Evolutionary conservation across 2,329 filamentous ascomycete species (phyloP).

Genomic region (Nemania sp.): DNA sequence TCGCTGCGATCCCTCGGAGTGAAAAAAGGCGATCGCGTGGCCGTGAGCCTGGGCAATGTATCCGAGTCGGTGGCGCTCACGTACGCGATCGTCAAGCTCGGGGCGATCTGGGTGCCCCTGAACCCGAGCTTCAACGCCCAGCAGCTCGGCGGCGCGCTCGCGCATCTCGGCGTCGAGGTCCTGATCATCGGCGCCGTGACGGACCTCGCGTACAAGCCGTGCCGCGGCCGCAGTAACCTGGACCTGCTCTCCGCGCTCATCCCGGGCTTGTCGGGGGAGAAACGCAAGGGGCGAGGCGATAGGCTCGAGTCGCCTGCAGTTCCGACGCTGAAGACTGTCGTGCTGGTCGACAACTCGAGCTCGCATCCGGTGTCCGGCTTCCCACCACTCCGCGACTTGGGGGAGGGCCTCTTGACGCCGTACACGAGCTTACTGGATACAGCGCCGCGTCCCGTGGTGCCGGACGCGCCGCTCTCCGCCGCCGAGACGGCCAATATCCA

Average conservation of each 20-base stretch:
- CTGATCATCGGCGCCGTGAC: conserved; percentile 87
- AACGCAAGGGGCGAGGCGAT: conserved; percentile 18
- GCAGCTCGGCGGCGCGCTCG: conserved; percentile 78
- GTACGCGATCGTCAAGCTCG: conserved; percentile 91
- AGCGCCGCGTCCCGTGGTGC: conserved; percentile 44
- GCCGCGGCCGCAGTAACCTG: conserved; percentile 57
- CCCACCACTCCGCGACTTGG: conserved; percentile 42
- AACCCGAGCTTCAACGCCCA: conserved; percentile 84
- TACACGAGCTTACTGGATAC: conserved; percentile 47
- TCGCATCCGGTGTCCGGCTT: conserved; percentile 51
- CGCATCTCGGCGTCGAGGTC: conserved; percentile 72
- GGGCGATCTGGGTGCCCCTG: conserved; percentile 89
- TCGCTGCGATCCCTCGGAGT: conserved; percentile 73
- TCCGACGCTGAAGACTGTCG: conserved; percentile 69
- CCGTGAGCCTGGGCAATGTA: conserved; percentile 83
- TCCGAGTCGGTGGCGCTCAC: conserved; percentile 81
- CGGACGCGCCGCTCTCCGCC: conserved; percentile 53
- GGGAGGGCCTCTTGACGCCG: conserved; percentile 46
- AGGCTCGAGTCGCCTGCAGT: conserved; percentile 53
- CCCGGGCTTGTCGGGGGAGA: conserved; percentile 36
- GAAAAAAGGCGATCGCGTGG: conserved; percentile 79
- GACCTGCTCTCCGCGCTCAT: conserved; percentile 50
- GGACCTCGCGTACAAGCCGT: conserved; percentile 71
- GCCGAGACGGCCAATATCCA: conserved; percentile 89
- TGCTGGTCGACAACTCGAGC: conserved; percentile 77